These are phyloP conservation scores for Alternaria alternata DNA, from an alignment of 2,329 filamentous ascomycete species.

Conservation along the genomic window DNA sequence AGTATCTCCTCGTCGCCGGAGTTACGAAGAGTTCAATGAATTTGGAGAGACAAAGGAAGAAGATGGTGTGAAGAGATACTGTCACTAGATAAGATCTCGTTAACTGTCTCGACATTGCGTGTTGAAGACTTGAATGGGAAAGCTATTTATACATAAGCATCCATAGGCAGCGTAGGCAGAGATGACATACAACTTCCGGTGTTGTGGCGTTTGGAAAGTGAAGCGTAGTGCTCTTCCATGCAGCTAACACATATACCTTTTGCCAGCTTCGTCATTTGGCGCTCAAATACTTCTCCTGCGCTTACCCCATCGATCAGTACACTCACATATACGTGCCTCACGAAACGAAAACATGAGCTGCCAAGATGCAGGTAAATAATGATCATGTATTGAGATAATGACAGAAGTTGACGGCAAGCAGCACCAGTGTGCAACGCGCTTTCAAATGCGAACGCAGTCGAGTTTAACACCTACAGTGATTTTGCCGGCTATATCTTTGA, in stretches of 20 bases:
- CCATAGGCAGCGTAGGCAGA: background rate
- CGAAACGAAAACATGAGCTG: background rate
- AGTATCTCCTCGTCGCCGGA: background rate
- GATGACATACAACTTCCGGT: background rate
- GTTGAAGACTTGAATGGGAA: background rate
- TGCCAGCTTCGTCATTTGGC: background rate
- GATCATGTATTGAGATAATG: background rate
- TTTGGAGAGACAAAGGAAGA: background rate
- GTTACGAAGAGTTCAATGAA: background rate
- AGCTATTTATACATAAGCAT: background rate
- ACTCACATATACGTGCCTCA: background rate
- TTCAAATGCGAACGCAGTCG: background rate
- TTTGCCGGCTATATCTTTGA: conserved; percentile 5
- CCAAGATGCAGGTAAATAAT: background rate
- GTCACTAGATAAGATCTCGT: background rate
- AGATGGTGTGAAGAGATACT: background rate
- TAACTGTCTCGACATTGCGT: background rate
- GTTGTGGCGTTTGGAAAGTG: background rate
- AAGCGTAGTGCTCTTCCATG: background rate
- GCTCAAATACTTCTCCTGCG: background rate
- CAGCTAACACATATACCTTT: background rate
- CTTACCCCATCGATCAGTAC: too few relatives aligned
- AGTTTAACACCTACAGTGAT: conserved; percentile 5
- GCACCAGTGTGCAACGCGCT: background rate
- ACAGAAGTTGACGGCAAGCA: background rate